A percentile compares a stretch with the other conserved stretches of the same genome.
Evolutionary conservation across 345 rosid genomes (phyloP).

Genomic region (Corymbia maculata): DNA sequence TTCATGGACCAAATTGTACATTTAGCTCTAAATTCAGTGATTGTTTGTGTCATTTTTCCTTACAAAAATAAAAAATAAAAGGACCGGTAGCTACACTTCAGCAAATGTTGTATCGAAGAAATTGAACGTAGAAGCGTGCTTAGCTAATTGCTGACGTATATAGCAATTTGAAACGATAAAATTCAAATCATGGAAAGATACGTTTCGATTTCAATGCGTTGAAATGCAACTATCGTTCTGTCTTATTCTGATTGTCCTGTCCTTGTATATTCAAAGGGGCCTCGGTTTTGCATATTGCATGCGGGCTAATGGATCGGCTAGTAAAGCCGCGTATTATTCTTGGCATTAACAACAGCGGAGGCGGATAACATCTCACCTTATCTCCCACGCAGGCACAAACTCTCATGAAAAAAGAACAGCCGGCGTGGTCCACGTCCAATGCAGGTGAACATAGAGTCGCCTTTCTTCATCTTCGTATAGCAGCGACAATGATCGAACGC

Average conservation of each 20-base stretch:
- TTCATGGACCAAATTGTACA: too few relatives aligned
- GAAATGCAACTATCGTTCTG: background rate
- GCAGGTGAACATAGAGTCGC: background rate
- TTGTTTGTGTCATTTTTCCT: too few relatives aligned
- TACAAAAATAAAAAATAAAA: too few relatives aligned
- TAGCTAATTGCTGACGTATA: background rate
- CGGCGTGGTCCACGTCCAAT: background rate
- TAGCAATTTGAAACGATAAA: background rate
- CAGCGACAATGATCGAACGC: background rate
- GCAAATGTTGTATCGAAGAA: too few relatives aligned
- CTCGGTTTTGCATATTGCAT: background rate
- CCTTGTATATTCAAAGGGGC: background rate
- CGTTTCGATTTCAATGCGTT: background rate
- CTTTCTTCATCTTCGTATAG: background rate
- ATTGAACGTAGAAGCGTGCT: background rate
- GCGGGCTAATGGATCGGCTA: background rate
- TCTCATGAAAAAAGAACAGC: background rate
- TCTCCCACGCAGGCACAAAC: background rate
- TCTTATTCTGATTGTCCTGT: background rate
- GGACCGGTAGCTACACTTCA: too few relatives aligned
- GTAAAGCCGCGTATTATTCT: background rate
- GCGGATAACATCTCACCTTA: background rate
- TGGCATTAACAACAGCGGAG: background rate
- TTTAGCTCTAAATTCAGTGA: too few relatives aligned
- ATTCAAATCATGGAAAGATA: background rate